Conservation (phyloP, 2,329 filamentous ascomycete genomes). For the Phialemonium atrogriseum region DNA sequence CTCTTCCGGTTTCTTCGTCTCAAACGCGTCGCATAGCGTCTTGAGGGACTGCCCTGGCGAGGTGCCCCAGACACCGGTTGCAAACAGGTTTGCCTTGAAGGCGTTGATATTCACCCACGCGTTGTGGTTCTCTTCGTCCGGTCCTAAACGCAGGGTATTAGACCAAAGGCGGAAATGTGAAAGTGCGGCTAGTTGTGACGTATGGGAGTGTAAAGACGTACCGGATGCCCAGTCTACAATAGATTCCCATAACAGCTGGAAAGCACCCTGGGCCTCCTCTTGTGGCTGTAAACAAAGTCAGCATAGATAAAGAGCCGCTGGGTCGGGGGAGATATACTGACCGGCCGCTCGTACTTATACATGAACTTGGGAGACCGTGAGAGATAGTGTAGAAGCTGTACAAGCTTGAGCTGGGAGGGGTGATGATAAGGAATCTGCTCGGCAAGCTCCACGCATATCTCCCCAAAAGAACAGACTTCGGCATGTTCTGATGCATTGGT, state of each 20-base stretch:
- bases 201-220: not conserved
- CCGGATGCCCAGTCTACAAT: not conserved
- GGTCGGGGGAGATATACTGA: not conserved
- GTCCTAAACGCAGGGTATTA: too few species aligned
- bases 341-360: not conserved
- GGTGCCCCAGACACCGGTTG: not conserved
- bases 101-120: conserved; percentile 1
- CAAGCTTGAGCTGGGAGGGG: not conserved
- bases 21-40: too few species aligned
- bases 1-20: not conserved
- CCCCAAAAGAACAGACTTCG: not conserved
- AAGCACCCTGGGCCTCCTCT: not conserved
- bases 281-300: not conserved
- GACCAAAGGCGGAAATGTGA: too few species aligned
- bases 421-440: not conserved
- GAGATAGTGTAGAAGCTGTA: not conserved
- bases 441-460: not conserved
- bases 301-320: not conserved
- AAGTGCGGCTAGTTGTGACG: too few species aligned
- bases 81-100: not conserved
- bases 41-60: too few species aligned
- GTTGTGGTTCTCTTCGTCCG: not conserved
- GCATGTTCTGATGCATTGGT: not conserved
- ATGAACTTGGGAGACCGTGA: not conserved
- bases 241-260: not conserved